Conservation (phyloP, 1,139 yeast species). For the Candida frijolesensis region DNA sequence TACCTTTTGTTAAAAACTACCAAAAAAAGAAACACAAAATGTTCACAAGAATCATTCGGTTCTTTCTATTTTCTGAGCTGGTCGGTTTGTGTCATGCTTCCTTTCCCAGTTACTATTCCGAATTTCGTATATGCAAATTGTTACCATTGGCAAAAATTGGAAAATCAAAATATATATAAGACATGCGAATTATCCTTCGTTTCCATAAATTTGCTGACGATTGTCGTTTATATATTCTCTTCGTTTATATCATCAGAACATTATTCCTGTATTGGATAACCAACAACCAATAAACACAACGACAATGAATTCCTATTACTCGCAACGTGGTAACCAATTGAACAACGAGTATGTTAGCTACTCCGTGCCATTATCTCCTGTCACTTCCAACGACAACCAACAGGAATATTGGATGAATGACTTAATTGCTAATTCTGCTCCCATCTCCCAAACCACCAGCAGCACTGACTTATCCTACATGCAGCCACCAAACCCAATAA, state of each 20-base stretch:
- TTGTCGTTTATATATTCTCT: background rate
- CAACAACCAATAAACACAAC: background rate
- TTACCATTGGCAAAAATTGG: background rate
- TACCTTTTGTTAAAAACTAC: background rate
- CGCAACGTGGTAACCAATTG: conserved; percentile 5
- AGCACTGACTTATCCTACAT: conserved; percentile 17
- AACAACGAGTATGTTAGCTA: conserved; percentile 8
- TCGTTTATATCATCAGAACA: background rate
- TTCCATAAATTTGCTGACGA: background rate
- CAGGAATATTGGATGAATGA: conserved; percentile 24
- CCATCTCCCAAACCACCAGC: conserved; percentile 14
- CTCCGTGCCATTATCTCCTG: conserved; percentile 21
- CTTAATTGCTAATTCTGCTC: conserved; percentile 22
- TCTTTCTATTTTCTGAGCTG: background rate
- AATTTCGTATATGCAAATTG: background rate
- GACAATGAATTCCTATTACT: conserved; percentile 1
- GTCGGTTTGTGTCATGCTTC: background rate
- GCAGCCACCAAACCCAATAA: conserved; percentile 8
- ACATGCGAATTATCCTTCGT: background rate
- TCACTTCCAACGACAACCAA: conserved; percentile 10
- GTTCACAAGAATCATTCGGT: background rate
- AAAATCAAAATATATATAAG: background rate
- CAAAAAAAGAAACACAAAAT: background rate
- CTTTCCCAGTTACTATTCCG: background rate
- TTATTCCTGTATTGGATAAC: background rate